Evolutionary conservation across 192 early-diverging fungal genomes (phyloP).

Genomic region (Pilaira anomala): DNA sequence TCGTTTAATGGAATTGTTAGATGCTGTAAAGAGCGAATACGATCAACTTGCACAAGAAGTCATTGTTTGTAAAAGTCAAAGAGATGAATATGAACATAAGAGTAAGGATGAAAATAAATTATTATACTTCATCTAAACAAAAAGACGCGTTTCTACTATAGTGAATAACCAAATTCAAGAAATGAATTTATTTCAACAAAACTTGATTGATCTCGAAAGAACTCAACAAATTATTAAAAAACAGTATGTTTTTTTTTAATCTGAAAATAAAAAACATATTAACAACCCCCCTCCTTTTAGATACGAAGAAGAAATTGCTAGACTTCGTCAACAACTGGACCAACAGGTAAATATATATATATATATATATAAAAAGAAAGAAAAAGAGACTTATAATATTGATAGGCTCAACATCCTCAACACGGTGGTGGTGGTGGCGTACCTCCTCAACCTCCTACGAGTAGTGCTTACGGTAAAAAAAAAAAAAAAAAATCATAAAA

Average conservation of each 20-base stretch:
- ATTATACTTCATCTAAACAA: slow-evolving; percentile 6
- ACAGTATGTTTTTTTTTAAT: slow-evolving; percentile 53
- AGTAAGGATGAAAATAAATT: slow-evolving; percentile 48
- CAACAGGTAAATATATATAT: slow-evolving; percentile 38
- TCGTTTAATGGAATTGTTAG: slow-evolving; percentile 75
- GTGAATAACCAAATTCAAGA: slow-evolving; percentile 80
- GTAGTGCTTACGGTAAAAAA: slow-evolving; percentile 14
- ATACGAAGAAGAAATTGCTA: slow-evolving; percentile 81
- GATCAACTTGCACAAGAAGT: slow-evolving; percentile 77
- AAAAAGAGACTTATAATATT: not conserved
- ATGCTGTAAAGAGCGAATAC: slow-evolving; percentile 77
- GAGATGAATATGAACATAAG: slow-evolving; percentile 88
- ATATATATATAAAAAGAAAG: not conserved
- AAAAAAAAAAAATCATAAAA: not conserved
- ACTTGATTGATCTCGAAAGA: slow-evolving; percentile 79
- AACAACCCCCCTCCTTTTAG: slow-evolving; percentile 26
- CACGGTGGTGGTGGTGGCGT: slow-evolving; percentile 22
- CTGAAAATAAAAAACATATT: not conserved
- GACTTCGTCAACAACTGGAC: slow-evolving; percentile 83
- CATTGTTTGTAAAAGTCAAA: slow-evolving; percentile 64
- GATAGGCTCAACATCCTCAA: slow-evolving; percentile 19
- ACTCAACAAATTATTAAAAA: slow-evolving; percentile 75
- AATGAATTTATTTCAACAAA: slow-evolving; percentile 73
- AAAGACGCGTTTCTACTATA: slow-evolving; percentile 12
- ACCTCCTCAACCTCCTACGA: slow-evolving; percentile 5